Evolutionary conservation across 75 land plant species (phyloP), one percentile per base, ranked within the genome.

Genomic region (Ceratopteris richardii): DNA sequence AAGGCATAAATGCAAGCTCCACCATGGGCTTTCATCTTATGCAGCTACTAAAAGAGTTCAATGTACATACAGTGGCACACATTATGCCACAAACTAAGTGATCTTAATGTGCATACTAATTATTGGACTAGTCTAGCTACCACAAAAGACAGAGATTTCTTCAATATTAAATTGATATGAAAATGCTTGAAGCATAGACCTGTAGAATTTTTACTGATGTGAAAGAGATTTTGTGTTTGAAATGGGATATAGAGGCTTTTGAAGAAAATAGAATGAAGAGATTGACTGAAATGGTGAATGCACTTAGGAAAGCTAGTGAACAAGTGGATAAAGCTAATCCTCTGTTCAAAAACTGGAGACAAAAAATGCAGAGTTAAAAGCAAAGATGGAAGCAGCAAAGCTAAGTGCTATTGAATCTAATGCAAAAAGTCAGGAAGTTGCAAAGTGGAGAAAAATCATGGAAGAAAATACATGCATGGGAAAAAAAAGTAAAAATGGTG

Each of bases 341-440:
- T 79, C 72, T 39, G 78, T 83, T 42, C 56, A 61, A 28, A 66
- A 70, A 37, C 80, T 86, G 24, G 90, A 90, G 67, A 67, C 59
- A 57, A 90, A 86, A 57, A 90, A 90, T 76, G 96, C 96, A 52
- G 96, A 90, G 67, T 67, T 86, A 29, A 63, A 84, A 48, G 96
- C 96, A 25, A 90, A 90, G 63, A 78, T 86, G 84, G 84, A 86
- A 69, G 90, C 87, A n/a, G 73, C 84, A 14, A 90, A 86, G 64
- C 62, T 90, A 42, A 90, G 84, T 75, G 96, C 90, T 16, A 61
- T 86, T 42, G 96, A 90, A 41, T 90, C 96, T n/a, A 70, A 66
- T 6, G 71, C 53, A 0, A 71, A 69, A 0, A 74, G 84, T 55
- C 70, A 73, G 43, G 90, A 90, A 68, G 69, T 78, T 66, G 82